These are phyloP conservation scores for Castanea crenata DNA, from an alignment of 306 rosid genomes.

Conservation along the genomic window DNA sequence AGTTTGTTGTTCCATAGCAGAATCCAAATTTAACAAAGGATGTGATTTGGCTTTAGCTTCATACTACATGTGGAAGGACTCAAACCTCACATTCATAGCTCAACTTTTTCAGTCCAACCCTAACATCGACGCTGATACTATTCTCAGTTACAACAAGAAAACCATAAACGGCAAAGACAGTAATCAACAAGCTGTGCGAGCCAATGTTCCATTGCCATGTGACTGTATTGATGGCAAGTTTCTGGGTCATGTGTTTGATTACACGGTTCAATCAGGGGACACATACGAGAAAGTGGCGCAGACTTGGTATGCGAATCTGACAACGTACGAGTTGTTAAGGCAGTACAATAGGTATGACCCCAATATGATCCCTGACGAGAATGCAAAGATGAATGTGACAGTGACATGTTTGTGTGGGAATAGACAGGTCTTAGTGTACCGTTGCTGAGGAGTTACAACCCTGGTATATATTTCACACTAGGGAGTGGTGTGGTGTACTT, in stretches of 20 bases:
- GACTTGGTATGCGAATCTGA: constrained; percentile 38
- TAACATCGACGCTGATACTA: not conserved
- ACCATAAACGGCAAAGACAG: constrained; percentile 6
- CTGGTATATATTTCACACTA: constrained; percentile 43
- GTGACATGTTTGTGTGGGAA: constrained; percentile 72
- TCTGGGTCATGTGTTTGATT: constrained; percentile 57
- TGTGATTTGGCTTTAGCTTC: constrained; percentile 75
- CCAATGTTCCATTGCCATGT: constrained; percentile 58
- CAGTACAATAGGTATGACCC: constrained; percentile 35
- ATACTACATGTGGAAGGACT: constrained; percentile 4
- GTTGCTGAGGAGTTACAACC: constrained; percentile 55
- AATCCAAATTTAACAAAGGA: constrained; percentile 45
- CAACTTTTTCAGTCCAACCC: constrained; percentile 20
- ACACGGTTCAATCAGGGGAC: constrained; percentile 29
- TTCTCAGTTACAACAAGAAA: constrained; percentile 34
- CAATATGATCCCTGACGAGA: constrained; percentile 8
- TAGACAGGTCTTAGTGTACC: constrained; percentile 20
- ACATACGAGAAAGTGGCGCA: constrained; percentile 43
- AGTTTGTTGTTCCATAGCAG: constrained; percentile 23
- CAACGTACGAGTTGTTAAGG: constrained; percentile 42
- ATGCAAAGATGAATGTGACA: constrained; percentile 39
- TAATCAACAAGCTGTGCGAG: not conserved
- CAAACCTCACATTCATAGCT: constrained; percentile 5
- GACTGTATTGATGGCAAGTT: constrained; percentile 45
- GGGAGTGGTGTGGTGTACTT: constrained; percentile 48